These are phyloP conservation scores for Paraphaeosphaeria minitans DNA, from an alignment of 2,329 filamentous ascomycete genomes.

Conservation along the genomic window DNA sequence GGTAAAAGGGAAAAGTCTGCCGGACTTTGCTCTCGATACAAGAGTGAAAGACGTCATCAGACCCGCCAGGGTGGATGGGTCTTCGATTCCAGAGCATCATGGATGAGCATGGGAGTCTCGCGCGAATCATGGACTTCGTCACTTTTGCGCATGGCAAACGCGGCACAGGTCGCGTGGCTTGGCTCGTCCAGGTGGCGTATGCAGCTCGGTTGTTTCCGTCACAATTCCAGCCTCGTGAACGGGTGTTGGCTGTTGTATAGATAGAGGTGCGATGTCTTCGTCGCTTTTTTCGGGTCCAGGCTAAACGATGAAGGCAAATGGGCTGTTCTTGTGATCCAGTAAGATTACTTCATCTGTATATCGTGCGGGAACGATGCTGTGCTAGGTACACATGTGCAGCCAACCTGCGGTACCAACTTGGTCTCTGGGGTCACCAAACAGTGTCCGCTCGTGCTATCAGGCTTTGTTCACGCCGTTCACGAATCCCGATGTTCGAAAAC, in stretches of 20 bases:
- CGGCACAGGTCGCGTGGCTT: slow-evolving; percentile 2
- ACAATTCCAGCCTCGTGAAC: background rate
- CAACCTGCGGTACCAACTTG: background rate
- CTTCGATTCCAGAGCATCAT: background rate
- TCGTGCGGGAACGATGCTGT: too few species aligned
- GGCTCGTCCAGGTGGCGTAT: background rate
- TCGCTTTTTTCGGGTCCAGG: too few species aligned
- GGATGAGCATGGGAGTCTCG: background rate
- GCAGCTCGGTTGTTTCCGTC: background rate
- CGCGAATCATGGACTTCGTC: background rate
- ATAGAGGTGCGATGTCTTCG: background rate
- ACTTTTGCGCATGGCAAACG: background rate
- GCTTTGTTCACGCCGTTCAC: background rate
- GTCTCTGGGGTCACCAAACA: background rate
- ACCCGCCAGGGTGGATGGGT: too few species aligned
- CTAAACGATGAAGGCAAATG: too few species aligned
- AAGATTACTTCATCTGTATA: background rate
- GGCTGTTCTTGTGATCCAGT: too few species aligned
- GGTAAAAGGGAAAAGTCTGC: too few species aligned
- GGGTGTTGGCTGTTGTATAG: background rate
- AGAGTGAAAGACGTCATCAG: too few species aligned
- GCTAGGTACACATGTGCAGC: too few species aligned
- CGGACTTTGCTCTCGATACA: too few species aligned
- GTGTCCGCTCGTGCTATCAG: background rate
- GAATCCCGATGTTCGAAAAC: background rate